Evolutionary conservation across 1,284 basidiomycete species (phyloP), one percentile per base, ranked within the genome.

Genomic region (Stereum hirsutum): DNA sequence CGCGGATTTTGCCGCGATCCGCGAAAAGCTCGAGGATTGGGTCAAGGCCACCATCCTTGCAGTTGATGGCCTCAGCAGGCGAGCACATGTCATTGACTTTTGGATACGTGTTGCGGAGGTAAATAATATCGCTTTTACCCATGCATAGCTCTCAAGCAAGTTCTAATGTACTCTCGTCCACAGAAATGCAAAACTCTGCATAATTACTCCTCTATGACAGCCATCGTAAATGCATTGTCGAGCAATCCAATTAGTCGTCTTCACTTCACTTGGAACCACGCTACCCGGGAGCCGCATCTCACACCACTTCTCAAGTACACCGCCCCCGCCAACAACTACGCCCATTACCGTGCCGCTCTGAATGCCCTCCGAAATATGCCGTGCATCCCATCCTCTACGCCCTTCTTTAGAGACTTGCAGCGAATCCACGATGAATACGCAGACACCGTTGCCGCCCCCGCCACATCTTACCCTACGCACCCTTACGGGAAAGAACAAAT

Each of bases 51-150:
- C 72, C 52, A 69, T 84, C 27, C 57, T 87, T 27, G 68, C 59
- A 41, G 62, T 67, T 41, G 72, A 78, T 8, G 62, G 60, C 2
- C 57, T 78, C 42, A 64, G 64, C 11, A 74, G 68, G 53, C 65
- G 81, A 34, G 71, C 77, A 5, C 70, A 76, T 42, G 71, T 68
- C n/a, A 62, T 85, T 27, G 78, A 83, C 46, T 73, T 78, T 54
- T 87, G 82, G 83, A 78, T 87, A 49, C 81, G 75, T 52, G 76
- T 85, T 26, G 79, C 82, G 8, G 81, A 87, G 72, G 84, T 84
- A 48, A 50, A 74, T 57, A n/a, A n/a, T n/a, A n/a, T n/a, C n/a
- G 20, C 25, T 14, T 33, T n/a, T 21, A 25, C 20, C 32, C 11
- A n/a, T 10, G 19, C 24, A 12, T 24, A 25, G 14, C 8, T 26